Conservation (phyloP, 345 rosid species). For the Erucastrum elatum region DNA sequence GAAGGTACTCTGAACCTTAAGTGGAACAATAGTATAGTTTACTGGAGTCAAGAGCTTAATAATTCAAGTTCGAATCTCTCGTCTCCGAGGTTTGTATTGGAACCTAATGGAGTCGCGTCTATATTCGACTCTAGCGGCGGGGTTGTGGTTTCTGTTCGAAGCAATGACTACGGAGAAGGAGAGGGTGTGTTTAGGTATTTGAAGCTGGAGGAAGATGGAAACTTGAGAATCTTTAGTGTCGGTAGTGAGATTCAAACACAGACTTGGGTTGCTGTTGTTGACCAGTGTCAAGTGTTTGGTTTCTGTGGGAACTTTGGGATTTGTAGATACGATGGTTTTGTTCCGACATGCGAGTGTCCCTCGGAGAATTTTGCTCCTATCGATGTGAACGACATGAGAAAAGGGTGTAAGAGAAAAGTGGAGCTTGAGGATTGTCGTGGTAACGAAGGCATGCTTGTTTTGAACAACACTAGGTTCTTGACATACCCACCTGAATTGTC, state of each 20-base stretch:
- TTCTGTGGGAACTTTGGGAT: slow-evolving; percentile 68
- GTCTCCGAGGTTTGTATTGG: slow-evolving; percentile 52
- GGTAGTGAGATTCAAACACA: slow-evolving; percentile 27
- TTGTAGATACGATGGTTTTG: slow-evolving; percentile 50
- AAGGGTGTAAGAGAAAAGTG: slow-evolving; percentile 63
- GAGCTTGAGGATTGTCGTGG: slow-evolving; percentile 57
- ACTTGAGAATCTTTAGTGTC: slow-evolving; percentile 58
- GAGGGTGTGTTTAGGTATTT: slow-evolving; percentile 52
- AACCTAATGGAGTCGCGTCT: slow-evolving; percentile 46
- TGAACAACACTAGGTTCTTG: slow-evolving; percentile 55
- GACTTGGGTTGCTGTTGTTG: slow-evolving; percentile 61
- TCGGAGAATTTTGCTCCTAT: slow-evolving; percentile 59
- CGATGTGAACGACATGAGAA: slow-evolving; percentile 48
- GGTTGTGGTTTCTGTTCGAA: slow-evolving; percentile 43
- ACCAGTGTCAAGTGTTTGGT: slow-evolving; percentile 66
- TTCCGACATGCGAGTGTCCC: slow-evolving; percentile 62
- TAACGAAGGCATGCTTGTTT: slow-evolving; percentile 49
- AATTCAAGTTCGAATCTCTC: slow-evolving; percentile 46
- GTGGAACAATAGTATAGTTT: slow-evolving; percentile 52
- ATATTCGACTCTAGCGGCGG: slow-evolving; percentile 42
- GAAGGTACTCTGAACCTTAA: slow-evolving; percentile 51
- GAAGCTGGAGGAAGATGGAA: slow-evolving; percentile 61
- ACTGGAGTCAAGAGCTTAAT: slow-evolving; percentile 56
- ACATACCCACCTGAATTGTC: slow-evolving; percentile 48
- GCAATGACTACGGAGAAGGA: slow-evolving; percentile 62